Evolutionary conservation across 257 asterid species (phyloP).

Genomic region (Primulina huaijiensis): DNA sequence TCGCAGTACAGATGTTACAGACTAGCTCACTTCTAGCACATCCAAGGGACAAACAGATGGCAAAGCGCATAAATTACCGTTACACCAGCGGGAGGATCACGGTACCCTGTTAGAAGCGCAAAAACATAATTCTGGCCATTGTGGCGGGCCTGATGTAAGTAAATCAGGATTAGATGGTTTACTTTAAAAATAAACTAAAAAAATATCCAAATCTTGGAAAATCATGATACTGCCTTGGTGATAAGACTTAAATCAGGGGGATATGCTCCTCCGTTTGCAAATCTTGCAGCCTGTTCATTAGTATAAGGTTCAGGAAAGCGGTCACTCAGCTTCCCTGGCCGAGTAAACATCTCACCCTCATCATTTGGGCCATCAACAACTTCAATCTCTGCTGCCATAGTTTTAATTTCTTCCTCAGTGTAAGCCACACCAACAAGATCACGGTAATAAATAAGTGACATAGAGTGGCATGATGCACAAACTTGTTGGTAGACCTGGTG

Average conservation of each 20-base stretch:
- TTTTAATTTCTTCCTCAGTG: slow-evolving; percentile 79
- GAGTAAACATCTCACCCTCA: slow-evolving; percentile 78
- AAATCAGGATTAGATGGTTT: slow-evolving; percentile 11
- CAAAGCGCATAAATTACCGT: slow-evolving; percentile 34
- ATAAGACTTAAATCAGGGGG: slow-evolving; percentile 85
- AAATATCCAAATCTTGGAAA: slow-evolving; percentile 6
- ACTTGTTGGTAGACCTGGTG: slow-evolving; percentile 76
- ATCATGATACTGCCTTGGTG: slow-evolving; percentile 47
- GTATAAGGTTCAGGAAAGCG: slow-evolving; percentile 77
- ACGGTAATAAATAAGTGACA: slow-evolving; percentile 71
- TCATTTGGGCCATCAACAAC: slow-evolving; percentile 85
- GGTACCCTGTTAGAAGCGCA: slow-evolving; percentile 74
- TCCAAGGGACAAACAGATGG: not conserved
- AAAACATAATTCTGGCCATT: slow-evolving; percentile 73
- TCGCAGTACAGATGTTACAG: not conserved
- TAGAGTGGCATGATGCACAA: slow-evolving; percentile 79
- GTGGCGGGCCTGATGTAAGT: slow-evolving; percentile 58
- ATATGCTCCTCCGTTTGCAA: slow-evolving; percentile 86
- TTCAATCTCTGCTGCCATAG: slow-evolving; percentile 86
- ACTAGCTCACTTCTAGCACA: not conserved
- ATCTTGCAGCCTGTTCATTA: slow-evolving; percentile 77
- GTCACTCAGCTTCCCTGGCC: slow-evolving; percentile 76
- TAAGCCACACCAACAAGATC: slow-evolving; percentile 86
- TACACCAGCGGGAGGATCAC: slow-evolving; percentile 81
- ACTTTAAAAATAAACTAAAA: not conserved